Evolutionary conservation across 2,329 filamentous ascomycete species (phyloP), one percentile per base, ranked within the genome.

Genomic region (Rachicladosporium sp.): DNA sequence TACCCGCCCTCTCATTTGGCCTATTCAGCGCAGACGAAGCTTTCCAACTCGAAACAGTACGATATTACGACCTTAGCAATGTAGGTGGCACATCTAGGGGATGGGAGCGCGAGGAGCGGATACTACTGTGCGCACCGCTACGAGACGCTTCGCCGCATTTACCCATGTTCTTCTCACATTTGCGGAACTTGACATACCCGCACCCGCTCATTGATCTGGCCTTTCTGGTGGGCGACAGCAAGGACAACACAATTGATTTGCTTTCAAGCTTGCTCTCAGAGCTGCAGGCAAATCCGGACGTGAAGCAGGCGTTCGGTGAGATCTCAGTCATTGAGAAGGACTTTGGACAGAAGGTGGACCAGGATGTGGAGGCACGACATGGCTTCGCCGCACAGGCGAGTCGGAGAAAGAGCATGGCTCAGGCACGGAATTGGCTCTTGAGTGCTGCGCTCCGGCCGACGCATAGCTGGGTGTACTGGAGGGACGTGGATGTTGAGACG

Each of bases 401-500:
- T 50, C 75, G 91, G 53, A 78, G 91, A 62, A 98, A 98, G 67
- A 73, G 93, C 55, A 98, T 98, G 91, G 91, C 91, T 1, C 87
- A 95, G 65, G 91, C 91, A 37, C 76, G 91, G 46, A 98, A 98
- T 63, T 98, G 91, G 91, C 70, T 98, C 38, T 66, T 98, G 41
- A 95, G 87, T 54, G 89, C 91, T 31, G 89, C 91, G 13, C 67
- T 98, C 39, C 78, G 91, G 33, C 91, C 91, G 2, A 93, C 91
- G 38, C 91, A 98, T 59, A 95, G 88, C 48, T 98, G 91, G 91
- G 91, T 98, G 7, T 98, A 98, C 59, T 98, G 91, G 91, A 79
- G 91, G 62, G 91, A 98, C 65, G 91, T 94, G 15, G 91, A 98
- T 64, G 91, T 98, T 6, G 87, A 96, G 64, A 98, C 91, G 2